Evolutionary conservation across 2,329 filamentous ascomycete species (phyloP).

Genomic region (Paracorniculantispora psalliotae): DNA sequence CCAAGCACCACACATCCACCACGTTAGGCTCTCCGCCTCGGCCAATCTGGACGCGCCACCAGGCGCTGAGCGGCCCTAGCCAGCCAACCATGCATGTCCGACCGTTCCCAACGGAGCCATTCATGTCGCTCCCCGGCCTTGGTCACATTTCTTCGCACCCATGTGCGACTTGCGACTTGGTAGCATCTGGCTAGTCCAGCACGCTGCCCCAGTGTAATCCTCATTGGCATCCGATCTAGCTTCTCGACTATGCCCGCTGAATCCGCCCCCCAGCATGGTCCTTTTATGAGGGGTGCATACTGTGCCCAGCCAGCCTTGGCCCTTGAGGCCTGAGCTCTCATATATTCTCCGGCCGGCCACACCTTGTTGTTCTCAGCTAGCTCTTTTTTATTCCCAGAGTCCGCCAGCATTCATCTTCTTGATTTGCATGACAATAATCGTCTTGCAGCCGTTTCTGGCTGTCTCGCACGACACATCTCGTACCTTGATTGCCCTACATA

Average conservation of each 20-base stretch:
- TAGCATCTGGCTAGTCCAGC: background rate
- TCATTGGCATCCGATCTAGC: slow-evolving; percentile 5
- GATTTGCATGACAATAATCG: background rate
- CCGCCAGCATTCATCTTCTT: background rate
- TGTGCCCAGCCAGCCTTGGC: background rate
- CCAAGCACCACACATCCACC: slow-evolving; percentile 1
- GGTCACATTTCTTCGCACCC: slow-evolving; percentile 2
- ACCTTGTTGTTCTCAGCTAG: background rate
- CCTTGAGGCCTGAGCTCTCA: slow-evolving; percentile 1
- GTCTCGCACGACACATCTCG: background rate
- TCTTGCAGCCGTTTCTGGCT: background rate
- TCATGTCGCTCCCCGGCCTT: slow-evolving; percentile 5
- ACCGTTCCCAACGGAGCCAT: slow-evolving; percentile 7
- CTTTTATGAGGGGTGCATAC: background rate
- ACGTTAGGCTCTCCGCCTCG: background rate
- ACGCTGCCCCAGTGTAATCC: slow-evolving; percentile 4
- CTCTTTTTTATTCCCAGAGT: background rate
- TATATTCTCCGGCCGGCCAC: slow-evolving; percentile 7
- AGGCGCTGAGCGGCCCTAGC: slow-evolving; percentile 6
- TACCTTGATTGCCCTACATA: background rate
- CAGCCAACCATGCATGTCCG: background rate
- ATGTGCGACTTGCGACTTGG: background rate
- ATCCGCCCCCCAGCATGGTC: slow-evolving; percentile 3
- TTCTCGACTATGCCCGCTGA: background rate
- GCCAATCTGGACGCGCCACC: slow-evolving; percentile 8